phyloP scores from a whole-genome alignment of 352 stramenopile species.

The Blastocystis sp. region DNA sequence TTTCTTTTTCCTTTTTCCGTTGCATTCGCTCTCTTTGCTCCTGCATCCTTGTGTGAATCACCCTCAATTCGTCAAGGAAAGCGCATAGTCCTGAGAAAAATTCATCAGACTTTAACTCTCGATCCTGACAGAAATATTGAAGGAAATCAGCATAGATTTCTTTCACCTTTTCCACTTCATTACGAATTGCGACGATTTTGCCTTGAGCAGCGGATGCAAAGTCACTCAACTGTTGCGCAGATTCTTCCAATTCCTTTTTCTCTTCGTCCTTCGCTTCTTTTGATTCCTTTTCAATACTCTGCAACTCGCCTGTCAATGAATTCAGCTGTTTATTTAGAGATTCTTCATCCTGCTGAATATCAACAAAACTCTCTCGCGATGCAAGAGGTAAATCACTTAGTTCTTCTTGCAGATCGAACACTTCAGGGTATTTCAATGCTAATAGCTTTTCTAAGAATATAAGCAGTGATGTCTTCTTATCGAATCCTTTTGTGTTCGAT shows the following conservation, averaged over 20 bases:
- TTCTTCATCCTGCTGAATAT: constrained; percentile 38
- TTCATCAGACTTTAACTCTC: constrained; percentile 2
- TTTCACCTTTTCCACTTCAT: background rate
- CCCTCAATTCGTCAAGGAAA: background rate
- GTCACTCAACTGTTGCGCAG: background rate
- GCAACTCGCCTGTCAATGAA: constrained; percentile 21
- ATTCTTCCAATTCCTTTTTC: constrained; percentile 18
- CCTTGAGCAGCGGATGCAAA: constrained; percentile 20
- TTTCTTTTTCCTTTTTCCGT: constrained; percentile 47
- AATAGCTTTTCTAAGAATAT: constrained; percentile 21
- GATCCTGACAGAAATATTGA: constrained; percentile 44
- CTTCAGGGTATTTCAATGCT: background rate
- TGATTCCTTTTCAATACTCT: background rate
- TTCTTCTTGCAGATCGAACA: background rate
- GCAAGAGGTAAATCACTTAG: background rate
- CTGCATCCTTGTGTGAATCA: background rate
- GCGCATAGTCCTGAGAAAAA: constrained; percentile 1
- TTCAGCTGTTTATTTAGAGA: constrained; percentile 24
- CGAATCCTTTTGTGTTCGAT: constrained; percentile 25
- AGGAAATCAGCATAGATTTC: background rate
- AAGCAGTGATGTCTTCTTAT: constrained; percentile 46
- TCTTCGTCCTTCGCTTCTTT: background rate
- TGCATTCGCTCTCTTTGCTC: background rate
- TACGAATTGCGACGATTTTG: background rate
- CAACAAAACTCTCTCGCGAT: constrained; percentile 4